A percentile compares a stretch with the other conserved stretches of the same genome.
phyloP scores from a whole-genome alignment of 2,329 filamentous ascomycete genomes.

The Beauveria sp. region DNA sequence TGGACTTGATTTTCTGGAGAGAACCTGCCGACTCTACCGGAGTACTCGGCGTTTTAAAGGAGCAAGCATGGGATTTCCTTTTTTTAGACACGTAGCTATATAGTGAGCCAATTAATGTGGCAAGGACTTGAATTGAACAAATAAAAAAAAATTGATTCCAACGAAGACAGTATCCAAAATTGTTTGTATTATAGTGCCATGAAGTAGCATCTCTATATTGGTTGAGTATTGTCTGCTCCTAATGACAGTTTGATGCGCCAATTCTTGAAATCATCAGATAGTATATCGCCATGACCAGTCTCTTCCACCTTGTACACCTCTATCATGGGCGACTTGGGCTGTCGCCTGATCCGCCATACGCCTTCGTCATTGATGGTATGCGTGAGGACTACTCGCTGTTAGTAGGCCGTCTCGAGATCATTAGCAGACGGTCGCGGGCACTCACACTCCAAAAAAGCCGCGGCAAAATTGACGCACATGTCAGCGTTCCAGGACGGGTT shows the following conservation, averaged over 20 bases:
- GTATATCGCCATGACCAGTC: conserved; percentile 65
- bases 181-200: neutral
- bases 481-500: conserved; percentile 81
- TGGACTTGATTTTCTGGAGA: neutral
- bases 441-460: conserved; percentile 68
- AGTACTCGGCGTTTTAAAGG: conserved; percentile 5
- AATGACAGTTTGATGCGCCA: conserved; percentile 57
- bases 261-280: conserved; percentile 69
- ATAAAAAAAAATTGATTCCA: neutral
- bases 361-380: conserved; percentile 60
- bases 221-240: conserved; percentile 7
- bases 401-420: conserved; percentile 9
- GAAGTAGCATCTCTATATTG: neutral
- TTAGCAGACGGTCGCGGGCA: conserved; percentile 8
- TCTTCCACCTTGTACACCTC: conserved; percentile 69
- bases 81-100: conserved; percentile 15
- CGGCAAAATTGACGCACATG: conserved; percentile 85
- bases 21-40: neutral
- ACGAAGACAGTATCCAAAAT: neutral
- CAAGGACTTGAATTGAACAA: conserved; percentile 2
- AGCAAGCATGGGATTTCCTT: neutral
- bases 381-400: conserved; percentile 46
- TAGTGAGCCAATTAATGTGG: conserved; percentile 14
- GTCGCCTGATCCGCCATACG: conserved; percentile 71
- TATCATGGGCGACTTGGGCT: conserved; percentile 54